Evolutionary conservation across 768 basidiomycete genomes (phyloP), one percentile per base, ranked within the genome.

Genomic region (Glaciozyma martinii): DNA sequence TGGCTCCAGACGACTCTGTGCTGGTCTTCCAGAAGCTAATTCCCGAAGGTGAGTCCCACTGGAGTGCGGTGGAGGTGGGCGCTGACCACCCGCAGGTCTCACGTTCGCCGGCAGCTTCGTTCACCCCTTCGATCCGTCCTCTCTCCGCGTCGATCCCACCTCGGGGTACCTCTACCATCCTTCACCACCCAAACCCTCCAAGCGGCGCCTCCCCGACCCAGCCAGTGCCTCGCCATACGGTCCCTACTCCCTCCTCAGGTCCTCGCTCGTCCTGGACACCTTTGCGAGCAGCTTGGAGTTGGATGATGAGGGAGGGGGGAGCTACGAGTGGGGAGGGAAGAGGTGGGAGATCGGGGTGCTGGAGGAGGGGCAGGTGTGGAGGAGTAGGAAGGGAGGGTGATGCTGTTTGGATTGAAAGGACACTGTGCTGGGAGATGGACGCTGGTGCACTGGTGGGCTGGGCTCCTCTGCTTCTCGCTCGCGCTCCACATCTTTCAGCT

Each of bases 11-110:
- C 21, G 71, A 70, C 25, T 55, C 59, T 8, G 61, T 54, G 18
- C 27, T 72, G n/a, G 71, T 72, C 5, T 72, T 64, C 42, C 61
- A 66, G 33, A 61, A 62, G 5, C 65, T 72, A 2, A 25, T 49
- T n/a, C 27, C 29, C 9, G 50, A 42, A 32, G 43, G 68, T 66
- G 53, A 33, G 65, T 44, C 15, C 25, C 6, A 10, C 44, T 8
- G 12, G 5, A 3, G 37, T 6, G 37, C 12, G 37, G 37, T 12
- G 37, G 12, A 12, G 37, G 12, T 40, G 37, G 15, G 37, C 10
- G 37, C 37, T 40, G 12, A 40, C 7, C 10, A 13, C 5, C 12
- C 37, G 10, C 37, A 47, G 46, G 46, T 25, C 46, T 47, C 46
- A 47, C 46, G 21, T 47, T 23, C 46, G 46, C 46, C 21, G 46